Percentiles rank a stretch among this genome's conserved stretches.
These are phyloP conservation scores for Phalaenopsis aphrodite DNA, from an alignment of 106 monocot species.

Conservation along the genomic window DNA sequence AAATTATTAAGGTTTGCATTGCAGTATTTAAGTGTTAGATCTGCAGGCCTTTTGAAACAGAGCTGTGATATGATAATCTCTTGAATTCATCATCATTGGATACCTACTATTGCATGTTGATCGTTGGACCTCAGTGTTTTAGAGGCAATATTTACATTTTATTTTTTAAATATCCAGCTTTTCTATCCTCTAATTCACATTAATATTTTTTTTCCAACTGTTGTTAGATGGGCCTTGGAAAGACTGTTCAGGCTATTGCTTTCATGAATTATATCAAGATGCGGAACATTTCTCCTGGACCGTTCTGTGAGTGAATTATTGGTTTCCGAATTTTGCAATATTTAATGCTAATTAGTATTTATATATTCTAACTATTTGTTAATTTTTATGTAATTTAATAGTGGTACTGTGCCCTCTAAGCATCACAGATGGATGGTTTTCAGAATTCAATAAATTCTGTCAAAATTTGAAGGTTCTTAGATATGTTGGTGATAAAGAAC, in stretches of 20 bases:
- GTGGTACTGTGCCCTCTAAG: slow-evolving; percentile 93
- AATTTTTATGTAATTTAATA: slow-evolving; percentile 27
- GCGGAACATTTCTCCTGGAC: slow-evolving; percentile 40
- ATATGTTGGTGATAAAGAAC: slow-evolving; percentile 76
- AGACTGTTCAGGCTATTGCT: slow-evolving; percentile 89
- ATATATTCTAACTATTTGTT: not conserved
- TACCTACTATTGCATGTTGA: not conserved
- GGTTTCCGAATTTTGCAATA: not conserved
- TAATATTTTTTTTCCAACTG: not conserved
- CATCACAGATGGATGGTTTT: slow-evolving; percentile 79
- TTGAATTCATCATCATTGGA: not conserved
- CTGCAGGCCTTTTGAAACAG: not conserved
- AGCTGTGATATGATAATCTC: not conserved
- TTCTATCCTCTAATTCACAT: not conserved
- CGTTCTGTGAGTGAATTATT: slow-evolving; percentile 59
- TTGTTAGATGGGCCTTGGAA: slow-evolving; percentile 89
- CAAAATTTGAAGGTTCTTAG: slow-evolving; percentile 54
- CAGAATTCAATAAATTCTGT: slow-evolving; percentile 78
- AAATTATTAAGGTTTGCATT: not conserved
- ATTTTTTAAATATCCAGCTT: not conserved
- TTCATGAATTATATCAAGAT: slow-evolving; percentile 86
- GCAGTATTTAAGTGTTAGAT: not conserved
- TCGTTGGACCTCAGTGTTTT: not conserved
- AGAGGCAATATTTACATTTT: not conserved
- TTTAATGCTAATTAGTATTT: not conserved